phyloP scores from a whole-genome alignment of 345 rosid genomes.

The Excoecaria agallocha region DNA sequence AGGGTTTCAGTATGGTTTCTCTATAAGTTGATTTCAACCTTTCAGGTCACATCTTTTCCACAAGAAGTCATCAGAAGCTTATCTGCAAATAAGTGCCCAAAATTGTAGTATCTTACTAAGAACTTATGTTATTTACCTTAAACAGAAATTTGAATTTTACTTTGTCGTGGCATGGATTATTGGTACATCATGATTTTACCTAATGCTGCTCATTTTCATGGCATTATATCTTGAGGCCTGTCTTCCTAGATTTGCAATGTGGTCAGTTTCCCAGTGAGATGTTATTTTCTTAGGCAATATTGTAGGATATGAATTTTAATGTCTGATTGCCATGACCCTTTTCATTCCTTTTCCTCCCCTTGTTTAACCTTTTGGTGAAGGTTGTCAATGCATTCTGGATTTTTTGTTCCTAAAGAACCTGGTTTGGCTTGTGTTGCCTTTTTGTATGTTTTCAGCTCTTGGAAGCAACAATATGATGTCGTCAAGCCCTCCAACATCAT shows the following conservation, averaged over 20 bases:
- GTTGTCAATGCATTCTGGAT: conserved; percentile 1
- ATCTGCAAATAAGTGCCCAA: not conserved
- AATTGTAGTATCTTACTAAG: too few species aligned
- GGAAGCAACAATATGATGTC: conserved; percentile 52
- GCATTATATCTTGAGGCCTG: not conserved
- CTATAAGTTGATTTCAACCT: too few species aligned
- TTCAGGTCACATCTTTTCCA: too few species aligned
- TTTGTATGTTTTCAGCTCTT: conserved; percentile 44
- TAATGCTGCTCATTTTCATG: not conserved
- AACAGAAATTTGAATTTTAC: not conserved
- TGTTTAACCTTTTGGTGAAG: not conserved
- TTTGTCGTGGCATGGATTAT: not conserved
- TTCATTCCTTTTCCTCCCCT: not conserved
- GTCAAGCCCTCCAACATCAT: too few species aligned
- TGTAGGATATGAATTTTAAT: not conserved
- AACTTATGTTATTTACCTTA: not conserved
- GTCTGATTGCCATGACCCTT: not conserved
- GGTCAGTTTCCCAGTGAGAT: not conserved
- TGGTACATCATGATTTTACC: not conserved
- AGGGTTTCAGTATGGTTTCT: not conserved
- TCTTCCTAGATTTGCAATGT: not conserved
- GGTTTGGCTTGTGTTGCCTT: conserved; percentile 1
- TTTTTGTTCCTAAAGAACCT: not conserved
- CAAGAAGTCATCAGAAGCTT: not conserved
- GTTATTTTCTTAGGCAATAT: not conserved